Percentiles rank a stretch among this genome's conserved stretches.
Conservation (phyloP, 441 rosid species). For the Euphorbia celastroides region DNA sequence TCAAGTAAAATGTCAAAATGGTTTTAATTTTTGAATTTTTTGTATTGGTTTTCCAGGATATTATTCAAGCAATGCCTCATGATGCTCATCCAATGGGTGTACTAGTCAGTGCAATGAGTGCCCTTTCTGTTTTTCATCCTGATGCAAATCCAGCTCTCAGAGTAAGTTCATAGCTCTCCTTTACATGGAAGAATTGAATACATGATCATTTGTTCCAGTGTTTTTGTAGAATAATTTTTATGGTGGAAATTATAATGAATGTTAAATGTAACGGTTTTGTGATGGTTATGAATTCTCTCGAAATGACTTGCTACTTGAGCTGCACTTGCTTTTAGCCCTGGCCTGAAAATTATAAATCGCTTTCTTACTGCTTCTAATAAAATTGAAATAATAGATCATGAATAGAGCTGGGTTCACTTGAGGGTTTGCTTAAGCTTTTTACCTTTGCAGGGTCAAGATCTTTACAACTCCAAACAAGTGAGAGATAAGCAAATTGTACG, state of each 20-base stretch:
- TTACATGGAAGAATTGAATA: neutral
- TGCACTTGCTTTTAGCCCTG: neutral
- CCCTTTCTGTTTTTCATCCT: constrained; percentile 93
- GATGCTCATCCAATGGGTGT: constrained; percentile 99
- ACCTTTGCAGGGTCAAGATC: constrained; percentile 61
- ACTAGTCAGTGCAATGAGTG: constrained; percentile 93
- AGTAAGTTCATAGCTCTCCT: constrained; percentile 37
- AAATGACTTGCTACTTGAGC: neutral
- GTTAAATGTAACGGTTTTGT: neutral
- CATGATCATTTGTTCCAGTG: neutral
- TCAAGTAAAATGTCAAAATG: neutral
- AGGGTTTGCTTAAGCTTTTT: constrained; percentile 10
- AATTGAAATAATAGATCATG: neutral
- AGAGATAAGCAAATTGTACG: constrained; percentile 97
- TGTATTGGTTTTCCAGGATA: constrained; percentile 49
- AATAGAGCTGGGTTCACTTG: neutral
- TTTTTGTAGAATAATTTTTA: neutral
- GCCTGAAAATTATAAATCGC: neutral
- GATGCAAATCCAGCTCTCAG: constrained; percentile 99
- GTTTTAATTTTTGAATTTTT: neutral
- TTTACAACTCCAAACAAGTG: constrained; percentile 83
- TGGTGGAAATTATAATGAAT: neutral
- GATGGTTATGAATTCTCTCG: neutral
- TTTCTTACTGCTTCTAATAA: neutral
- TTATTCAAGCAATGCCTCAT: constrained; percentile 95